Evolutionary conservation across 2,329 filamentous ascomycete species (phyloP).

Genomic region (Torrubiella hemipterigena): DNA sequence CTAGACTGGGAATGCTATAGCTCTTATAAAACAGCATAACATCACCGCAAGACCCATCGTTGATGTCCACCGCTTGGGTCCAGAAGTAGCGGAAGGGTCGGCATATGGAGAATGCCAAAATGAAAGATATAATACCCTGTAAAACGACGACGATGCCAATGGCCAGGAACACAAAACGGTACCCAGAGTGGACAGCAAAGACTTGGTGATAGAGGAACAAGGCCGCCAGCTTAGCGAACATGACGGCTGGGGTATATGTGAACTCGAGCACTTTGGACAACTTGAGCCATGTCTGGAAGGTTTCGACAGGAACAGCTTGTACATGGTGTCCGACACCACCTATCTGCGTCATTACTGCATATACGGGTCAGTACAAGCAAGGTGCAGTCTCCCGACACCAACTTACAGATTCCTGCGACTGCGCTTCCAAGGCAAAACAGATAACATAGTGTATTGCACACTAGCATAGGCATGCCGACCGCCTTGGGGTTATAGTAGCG

Average conservation of each 20-base stretch:
- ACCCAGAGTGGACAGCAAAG: slow-evolving; percentile 3
- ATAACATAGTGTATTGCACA: slow-evolving; percentile 7
- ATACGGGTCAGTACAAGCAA: neutral
- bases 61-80: slow-evolving; percentile 5
- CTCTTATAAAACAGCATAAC: slow-evolving; percentile 9
- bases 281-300: slow-evolving; percentile 7
- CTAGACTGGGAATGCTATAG: slow-evolving; percentile 8
- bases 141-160: slow-evolving; percentile 6
- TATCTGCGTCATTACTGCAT: slow-evolving; percentile 6
- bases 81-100: slow-evolving; percentile 7
- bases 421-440: slow-evolving; percentile 6
- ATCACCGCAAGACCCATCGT: slow-evolving; percentile 6
- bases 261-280: slow-evolving; percentile 8
- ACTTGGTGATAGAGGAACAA: slow-evolving; percentile 7
- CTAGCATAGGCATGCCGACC: slow-evolving; percentile 5
- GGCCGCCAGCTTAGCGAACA: slow-evolving; percentile 7
- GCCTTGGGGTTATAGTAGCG: slow-evolving; percentile 7
- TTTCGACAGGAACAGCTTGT: slow-evolving; percentile 2
- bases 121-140: slow-evolving; percentile 5
- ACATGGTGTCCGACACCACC: slow-evolving; percentile 6
- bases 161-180: slow-evolving; percentile 4
- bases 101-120: slow-evolving; percentile 6
- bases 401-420: slow-evolving; percentile 4
- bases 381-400: no score
- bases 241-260: slow-evolving; percentile 8